Base-by-base conservation (phyloP, 129 eudicot genomes). In the Centrapalus pauciflorus region DNA sequence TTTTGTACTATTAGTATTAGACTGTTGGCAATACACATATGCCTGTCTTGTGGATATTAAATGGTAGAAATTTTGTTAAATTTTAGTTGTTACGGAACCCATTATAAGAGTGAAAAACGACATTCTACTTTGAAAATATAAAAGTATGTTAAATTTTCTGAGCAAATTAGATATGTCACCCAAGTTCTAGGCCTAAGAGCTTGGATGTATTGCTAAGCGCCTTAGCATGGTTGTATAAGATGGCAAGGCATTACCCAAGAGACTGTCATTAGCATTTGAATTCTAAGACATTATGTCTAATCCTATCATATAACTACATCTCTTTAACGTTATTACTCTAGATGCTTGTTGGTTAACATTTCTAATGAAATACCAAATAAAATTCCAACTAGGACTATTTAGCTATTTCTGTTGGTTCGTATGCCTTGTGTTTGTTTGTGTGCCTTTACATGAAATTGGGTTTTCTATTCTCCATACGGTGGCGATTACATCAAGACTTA, bases 1-100 rank as follows among this genome's bases (percentile, higher is more conserved):
- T 79, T 84, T 85, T 81, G 83, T 81, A 75, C 77, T 78, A 81
- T 68, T 46, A 81, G 66, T 72, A 81, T 55, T 61, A 75, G 59
- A 55, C 55, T n/a, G 48, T 70, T 65, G 79, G 72, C 52, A 64
- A 52, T 66, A 6, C 57, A 58, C 79, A 68, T 45, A 57, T 73
- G 72, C 26, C 63, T 33, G 55, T 61, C 62, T 33, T 35, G 38
- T 61, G 55, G 69, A 61, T 71, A 10, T 24, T 46, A 51, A 61
- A 45, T 40, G 38, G 32, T 61, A 72, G 62, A 57, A 57, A 19
- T 38, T 72, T 17, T 50, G 55, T 62, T 72, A 54, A 72, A 51
- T 52, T 52, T 34, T 65, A 32, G 43, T 16, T 62, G 4, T 55
- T 12, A 7, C 46, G 70, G 61, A 13, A 30, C 72, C 72, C 24